Base-by-base conservation (phyloP, 228 moss, liverwort and hornwort genomes). In the Sphagnum fallax region DNA sequence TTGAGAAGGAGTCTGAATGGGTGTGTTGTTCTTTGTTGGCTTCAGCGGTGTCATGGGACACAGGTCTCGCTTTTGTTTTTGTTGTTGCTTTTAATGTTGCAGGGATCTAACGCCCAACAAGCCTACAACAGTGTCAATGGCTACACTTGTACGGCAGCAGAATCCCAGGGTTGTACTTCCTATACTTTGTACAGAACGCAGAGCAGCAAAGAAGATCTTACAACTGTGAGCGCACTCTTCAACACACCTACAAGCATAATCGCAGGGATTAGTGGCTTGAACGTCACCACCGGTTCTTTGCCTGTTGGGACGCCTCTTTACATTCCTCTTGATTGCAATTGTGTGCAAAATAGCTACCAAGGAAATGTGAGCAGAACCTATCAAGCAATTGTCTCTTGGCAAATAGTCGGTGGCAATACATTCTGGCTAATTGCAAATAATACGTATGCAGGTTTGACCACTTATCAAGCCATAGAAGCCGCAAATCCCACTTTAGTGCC, bases 301-400 rank as follows among this genome's bases (percentile, higher is more conserved):
- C 52, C 57, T 4, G 53, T 6, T 4, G 50, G 64, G 53, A 65
- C 85, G n/a, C 74, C 91, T 4, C 69, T 97, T 0, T 72, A 88
- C 50, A 15, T 97, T 16, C 93, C 93, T 14, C n/a, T 97, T 32
- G 68, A 61, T 67, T 97, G 96, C 74, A 62, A 73, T 12, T 97
- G 96, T 70, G 77, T 62, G 67, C 32, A 32, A 32, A 32, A 32
- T 32, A 32, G 32, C 32, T 32, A 32, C 32, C 32, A 32, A 32
- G 32, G 32, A 32, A 91, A 88, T 61, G 73, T 60, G 5, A 32
- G 32, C 2, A 32, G 2, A 32, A 83, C 85, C 9, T 78, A 88
- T 12, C 88, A 84, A 13, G 76, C 81, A 60, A 67, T 76, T 8
- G 77, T 93, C 49, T 66, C 80, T 2, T 90, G 87, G 73, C 83